phyloP scores from a whole-genome alignment of 2,329 filamentous ascomycete genomes.

The Pseudogymnoascus pannorum region DNA sequence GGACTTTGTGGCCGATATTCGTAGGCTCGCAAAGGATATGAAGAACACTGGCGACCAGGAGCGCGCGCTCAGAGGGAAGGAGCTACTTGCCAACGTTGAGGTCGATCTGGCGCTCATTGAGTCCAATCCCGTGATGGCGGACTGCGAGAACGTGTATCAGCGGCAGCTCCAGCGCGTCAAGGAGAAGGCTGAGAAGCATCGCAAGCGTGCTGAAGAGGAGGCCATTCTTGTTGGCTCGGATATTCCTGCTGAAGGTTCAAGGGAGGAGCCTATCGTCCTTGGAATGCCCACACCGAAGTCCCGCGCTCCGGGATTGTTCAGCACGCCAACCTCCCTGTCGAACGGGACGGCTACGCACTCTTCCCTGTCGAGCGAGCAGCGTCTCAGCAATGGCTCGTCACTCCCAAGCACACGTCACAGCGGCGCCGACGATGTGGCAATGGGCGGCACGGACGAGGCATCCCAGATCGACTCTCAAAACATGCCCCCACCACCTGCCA shows the following conservation, averaged over 20 bases:
- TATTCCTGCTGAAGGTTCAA: background rate
- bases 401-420: conserved; percentile 27
- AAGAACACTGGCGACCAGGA: conserved; percentile 77
- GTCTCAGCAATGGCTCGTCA: conserved; percentile 49
- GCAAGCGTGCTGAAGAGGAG: conserved; percentile 36
- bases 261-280: conserved; percentile 40
- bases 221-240: conserved; percentile 12
- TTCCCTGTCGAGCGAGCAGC: conserved; percentile 21
- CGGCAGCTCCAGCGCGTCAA: conserved; percentile 61
- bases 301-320: conserved; percentile 21
- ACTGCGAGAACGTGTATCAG: conserved; percentile 76
- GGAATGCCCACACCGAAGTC: conserved; percentile 56
- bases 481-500: conserved; percentile 28
- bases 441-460: conserved; percentile 47
- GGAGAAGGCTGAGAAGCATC: conserved; percentile 51
- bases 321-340: conserved; percentile 47
- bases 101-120: conserved; percentile 81
- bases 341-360: conserved; percentile 46
- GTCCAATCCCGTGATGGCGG: conserved; percentile 55
- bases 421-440: conserved; percentile 47
- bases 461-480: conserved; percentile 7
- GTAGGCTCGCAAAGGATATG: conserved; percentile 75
- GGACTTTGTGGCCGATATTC: conserved; percentile 85
- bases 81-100: conserved; percentile 86
- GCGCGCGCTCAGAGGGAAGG: conserved; percentile 77